Conservation (phyloP, 495 filamentous ascomycete species). For the Penicillium alfredii region DNA sequence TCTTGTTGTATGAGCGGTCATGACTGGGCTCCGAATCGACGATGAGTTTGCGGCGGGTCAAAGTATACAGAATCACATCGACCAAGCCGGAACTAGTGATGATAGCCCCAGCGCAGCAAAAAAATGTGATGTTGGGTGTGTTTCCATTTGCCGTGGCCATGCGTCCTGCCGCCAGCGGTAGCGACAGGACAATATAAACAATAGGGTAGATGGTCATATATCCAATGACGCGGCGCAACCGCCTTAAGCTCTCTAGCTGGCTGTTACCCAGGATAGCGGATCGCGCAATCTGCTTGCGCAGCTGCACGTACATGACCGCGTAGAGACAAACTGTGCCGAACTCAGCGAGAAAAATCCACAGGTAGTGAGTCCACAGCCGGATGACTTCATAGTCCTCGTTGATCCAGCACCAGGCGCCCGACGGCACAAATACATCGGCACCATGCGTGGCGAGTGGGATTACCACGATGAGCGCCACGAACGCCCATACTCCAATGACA, state of each 20-base stretch:
- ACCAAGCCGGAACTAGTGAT: slow-evolving; percentile 70
- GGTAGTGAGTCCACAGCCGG: slow-evolving; percentile 69
- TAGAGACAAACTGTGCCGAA: slow-evolving; percentile 61
- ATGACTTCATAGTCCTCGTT: slow-evolving; percentile 51
- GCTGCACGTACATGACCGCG: slow-evolving; percentile 54
- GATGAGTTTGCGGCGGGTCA: slow-evolving; percentile 52
- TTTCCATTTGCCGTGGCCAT: slow-evolving; percentile 57
- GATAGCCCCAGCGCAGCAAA: slow-evolving; percentile 63
- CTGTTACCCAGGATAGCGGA: slow-evolving; percentile 35
- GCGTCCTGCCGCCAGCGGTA: slow-evolving; percentile 64
- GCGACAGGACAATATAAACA: slow-evolving; percentile 65
- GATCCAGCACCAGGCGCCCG: slow-evolving; percentile 71
- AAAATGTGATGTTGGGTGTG: slow-evolving; percentile 50
- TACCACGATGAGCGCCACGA: slow-evolving; percentile 52
- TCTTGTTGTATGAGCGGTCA: slow-evolving; percentile 34
- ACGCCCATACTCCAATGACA: slow-evolving; percentile 52
- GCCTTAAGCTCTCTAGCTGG: slow-evolving; percentile 33
- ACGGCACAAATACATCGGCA: slow-evolving; percentile 53
- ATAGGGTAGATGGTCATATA: slow-evolving; percentile 73
- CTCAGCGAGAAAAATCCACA: slow-evolving; percentile 72
- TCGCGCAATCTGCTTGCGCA: slow-evolving; percentile 43
- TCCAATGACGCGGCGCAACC: slow-evolving; percentile 48
- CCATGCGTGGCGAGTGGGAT: slow-evolving; percentile 50
- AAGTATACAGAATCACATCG: slow-evolving; percentile 65
- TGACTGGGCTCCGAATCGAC: slow-evolving; percentile 39